Evolutionary conservation across 2,329 filamentous ascomycete species (phyloP).

Genomic region (Mariannaea elegans): DNA sequence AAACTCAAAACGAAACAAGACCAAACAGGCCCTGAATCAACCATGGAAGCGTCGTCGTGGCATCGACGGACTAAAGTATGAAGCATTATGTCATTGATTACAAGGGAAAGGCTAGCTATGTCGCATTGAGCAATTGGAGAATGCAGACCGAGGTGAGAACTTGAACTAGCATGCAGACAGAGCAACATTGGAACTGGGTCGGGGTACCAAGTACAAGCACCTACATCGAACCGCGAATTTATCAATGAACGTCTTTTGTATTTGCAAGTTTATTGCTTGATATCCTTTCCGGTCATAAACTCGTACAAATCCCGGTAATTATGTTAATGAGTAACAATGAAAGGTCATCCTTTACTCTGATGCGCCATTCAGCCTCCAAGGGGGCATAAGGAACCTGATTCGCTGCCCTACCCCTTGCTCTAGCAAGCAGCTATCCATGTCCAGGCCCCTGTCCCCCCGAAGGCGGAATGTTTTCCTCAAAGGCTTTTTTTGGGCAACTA

Average conservation of each 20-base stretch:
- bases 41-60: conserved; percentile 4
- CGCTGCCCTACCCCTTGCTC: neutral
- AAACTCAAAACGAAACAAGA: conserved; percentile 18
- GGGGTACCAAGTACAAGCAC: too few relatives aligned
- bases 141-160: too few relatives aligned
- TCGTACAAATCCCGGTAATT: conserved; percentile 4
- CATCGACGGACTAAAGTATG: neutral
- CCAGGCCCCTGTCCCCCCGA: conserved; percentile 7
- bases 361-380: neutral
- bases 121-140: neutral
- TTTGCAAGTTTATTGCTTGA: neutral
- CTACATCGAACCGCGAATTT: too few relatives aligned
- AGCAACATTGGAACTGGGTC: too few relatives aligned
- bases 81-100: conserved; percentile 11
- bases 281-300: conserved; percentile 15
- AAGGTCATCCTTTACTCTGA: neutral
- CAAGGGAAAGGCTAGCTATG: neutral
- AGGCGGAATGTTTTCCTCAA: conserved; percentile 21
- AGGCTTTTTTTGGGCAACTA: neutral
- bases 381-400: too few relatives aligned
- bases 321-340: neutral
- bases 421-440: neutral
- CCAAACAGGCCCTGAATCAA: conserved; percentile 10
- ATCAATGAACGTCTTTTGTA: too few relatives aligned
- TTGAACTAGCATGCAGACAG: too few relatives aligned